A percentile compares a stretch with the other conserved stretches of the same genome.
These are phyloP conservation scores for Golubevia sp. DNA, from an alignment of 1,284 basidiomycete genomes.

Conservation along the genomic window DNA sequence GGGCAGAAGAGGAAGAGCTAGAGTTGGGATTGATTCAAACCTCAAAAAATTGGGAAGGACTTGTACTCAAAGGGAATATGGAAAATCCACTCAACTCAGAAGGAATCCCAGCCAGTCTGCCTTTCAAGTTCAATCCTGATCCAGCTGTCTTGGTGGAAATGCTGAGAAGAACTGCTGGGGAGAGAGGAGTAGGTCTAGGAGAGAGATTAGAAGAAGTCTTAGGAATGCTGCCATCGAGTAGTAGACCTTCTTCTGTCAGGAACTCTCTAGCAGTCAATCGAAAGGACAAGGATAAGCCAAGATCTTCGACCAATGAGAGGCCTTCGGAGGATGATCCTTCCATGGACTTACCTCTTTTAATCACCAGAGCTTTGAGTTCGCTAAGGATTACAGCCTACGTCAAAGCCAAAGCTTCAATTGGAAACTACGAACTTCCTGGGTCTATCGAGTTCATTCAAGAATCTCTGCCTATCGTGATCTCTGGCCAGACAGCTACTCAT, in stretches of 20 bases:
- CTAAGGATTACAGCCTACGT: conserved; percentile 29
- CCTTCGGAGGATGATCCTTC: conserved; percentile 3
- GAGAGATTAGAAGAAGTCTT: conserved; percentile 25
- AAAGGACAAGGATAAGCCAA: neutral
- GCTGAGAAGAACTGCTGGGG: conserved; percentile 22
- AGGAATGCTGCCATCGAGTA: conserved; percentile 17
- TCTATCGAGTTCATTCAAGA: conserved; percentile 30
- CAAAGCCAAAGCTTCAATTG: conserved; percentile 22
- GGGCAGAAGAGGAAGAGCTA: conserved; percentile 4
- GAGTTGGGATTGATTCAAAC: conserved; percentile 29
- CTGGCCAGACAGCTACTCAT: conserved; percentile 27
- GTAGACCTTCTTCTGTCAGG: too few relatives aligned
- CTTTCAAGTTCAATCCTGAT: conserved; percentile 34
- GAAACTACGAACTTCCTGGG: conserved; percentile 34
- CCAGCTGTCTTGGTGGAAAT: conserved; percentile 31
- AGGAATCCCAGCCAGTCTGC: conserved; percentile 8
- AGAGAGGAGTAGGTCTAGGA: conserved; percentile 33
- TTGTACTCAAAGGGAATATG: conserved; percentile 19
- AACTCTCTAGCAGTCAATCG: conserved; percentile 1
- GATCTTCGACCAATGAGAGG: neutral
- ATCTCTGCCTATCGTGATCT: conserved; percentile 41
- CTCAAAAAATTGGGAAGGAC: conserved; percentile 19
- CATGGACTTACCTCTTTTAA: conserved; percentile 21
- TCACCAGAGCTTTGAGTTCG: conserved; percentile 19
- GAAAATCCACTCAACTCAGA: conserved; percentile 15